Evolutionary conservation across 441 rosid species (phyloP).

Genomic region (Omphalea diandra): DNA sequence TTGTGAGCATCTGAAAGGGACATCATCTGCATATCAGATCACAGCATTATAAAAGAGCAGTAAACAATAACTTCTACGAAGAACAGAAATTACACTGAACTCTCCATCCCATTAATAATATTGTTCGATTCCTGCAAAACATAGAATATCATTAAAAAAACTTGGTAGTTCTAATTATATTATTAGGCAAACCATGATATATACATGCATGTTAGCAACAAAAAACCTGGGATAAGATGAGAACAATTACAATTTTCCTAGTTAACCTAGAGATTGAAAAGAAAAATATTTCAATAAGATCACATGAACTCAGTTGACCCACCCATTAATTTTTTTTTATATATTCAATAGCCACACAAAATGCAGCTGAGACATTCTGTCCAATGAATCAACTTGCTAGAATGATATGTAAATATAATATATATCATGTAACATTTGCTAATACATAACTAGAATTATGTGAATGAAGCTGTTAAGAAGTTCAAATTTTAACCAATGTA

Average conservation of each 20-base stretch:
- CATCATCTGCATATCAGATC: slow-evolving; percentile 20
- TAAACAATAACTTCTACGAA: slow-evolving; percentile 17
- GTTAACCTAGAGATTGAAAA: background rate
- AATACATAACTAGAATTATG: background rate
- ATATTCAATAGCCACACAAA: slow-evolving; percentile 4
- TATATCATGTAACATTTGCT: background rate
- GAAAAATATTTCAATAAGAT: background rate
- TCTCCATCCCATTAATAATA: slow-evolving; percentile 45
- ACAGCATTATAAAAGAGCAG: slow-evolving; percentile 23
- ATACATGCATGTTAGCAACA: background rate
- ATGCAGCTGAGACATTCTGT: background rate
- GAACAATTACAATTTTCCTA: slow-evolving; percentile 1
- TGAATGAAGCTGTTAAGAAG: background rate
- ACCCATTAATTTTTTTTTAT: background rate
- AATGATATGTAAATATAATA: background rate
- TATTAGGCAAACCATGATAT: too few relatives aligned
- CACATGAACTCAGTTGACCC: background rate
- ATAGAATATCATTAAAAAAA: slow-evolving; percentile 15
- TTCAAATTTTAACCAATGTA: background rate
- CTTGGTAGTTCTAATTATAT: too few relatives aligned
- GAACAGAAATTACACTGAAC: slow-evolving; percentile 55
- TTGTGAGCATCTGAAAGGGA: slow-evolving; percentile 45
- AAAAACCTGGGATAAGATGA: background rate
- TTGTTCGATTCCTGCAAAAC: slow-evolving; percentile 64
- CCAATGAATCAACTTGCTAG: background rate